phyloP scores from a whole-genome alignment of 2,329 filamentous ascomycete genomes.

The Aureobasidium sp. region DNA sequence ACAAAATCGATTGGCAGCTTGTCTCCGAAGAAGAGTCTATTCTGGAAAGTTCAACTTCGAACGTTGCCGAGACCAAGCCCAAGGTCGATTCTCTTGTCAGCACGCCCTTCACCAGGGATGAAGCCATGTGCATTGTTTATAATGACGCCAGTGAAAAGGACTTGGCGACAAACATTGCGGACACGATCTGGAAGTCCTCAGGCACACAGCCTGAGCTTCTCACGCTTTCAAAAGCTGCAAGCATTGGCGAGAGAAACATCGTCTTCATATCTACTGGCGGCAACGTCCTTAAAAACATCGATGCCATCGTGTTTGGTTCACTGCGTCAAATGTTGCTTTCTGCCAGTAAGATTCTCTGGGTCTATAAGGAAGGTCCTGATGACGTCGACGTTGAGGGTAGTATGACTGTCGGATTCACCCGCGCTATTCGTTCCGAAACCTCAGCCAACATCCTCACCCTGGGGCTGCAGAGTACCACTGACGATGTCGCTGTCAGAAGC shows the following conservation, averaged over 20 bases:
- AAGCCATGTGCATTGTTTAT: neutral
- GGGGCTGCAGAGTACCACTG: neutral
- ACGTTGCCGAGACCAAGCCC: neutral
- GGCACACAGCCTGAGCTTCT: neutral
- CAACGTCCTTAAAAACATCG: neutral
- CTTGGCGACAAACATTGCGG: neutral
- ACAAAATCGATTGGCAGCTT: conserved; percentile 3
- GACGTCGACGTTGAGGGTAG: neutral
- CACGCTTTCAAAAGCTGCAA: neutral
- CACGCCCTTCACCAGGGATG: neutral
- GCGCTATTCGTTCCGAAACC: neutral
- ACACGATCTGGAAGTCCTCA: neutral
- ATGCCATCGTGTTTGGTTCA: neutral
- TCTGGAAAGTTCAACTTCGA: neutral
- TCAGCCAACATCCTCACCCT: conserved; percentile 9
- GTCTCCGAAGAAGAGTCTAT: neutral
- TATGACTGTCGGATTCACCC: conserved; percentile 1
- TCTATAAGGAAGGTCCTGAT: neutral
- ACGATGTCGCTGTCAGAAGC: neutral
- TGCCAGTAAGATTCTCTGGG: neutral
- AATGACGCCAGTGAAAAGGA: neutral
- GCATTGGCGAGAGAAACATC: neutral
- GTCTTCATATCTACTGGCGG: neutral
- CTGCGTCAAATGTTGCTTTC: conserved; percentile 1
- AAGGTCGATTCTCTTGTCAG: conserved; percentile 11